phyloP scores from a whole-genome alignment of 805 yeast genomes.

The Myxozyma udenii region DNA sequence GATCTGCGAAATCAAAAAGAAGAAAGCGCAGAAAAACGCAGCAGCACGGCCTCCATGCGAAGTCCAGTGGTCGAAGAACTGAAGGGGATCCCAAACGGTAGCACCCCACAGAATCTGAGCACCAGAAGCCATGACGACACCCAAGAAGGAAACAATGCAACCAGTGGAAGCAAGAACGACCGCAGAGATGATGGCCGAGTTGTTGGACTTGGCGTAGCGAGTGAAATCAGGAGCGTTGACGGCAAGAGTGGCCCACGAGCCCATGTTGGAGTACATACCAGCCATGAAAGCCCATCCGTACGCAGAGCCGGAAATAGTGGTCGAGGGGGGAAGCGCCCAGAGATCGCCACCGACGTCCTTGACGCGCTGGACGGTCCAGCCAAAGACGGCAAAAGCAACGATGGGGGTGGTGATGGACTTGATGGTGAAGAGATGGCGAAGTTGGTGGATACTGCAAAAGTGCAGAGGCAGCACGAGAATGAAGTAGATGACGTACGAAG shows the following conservation, averaged over 20 bases:
- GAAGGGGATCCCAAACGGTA: conserved; percentile 26
- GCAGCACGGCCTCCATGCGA: conserved; percentile 30
- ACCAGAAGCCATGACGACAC: conserved; percentile 25
- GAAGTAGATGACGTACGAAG: conserved; percentile 82
- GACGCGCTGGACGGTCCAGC: conserved; percentile 71
- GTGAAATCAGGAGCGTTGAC: conserved; percentile 51
- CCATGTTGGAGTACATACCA: conserved; percentile 53
- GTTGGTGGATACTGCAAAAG: conserved; percentile 75
- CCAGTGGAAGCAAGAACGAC: conserved; percentile 19
- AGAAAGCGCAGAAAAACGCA: conserved; percentile 27
- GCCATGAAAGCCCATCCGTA: conserved; percentile 68
- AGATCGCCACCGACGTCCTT: conserved; percentile 52
- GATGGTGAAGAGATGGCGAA: conserved; percentile 78
- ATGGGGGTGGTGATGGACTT: conserved; percentile 76
- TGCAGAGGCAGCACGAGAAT: conserved; percentile 72
- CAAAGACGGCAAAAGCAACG: conserved; percentile 77
- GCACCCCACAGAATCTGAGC: conserved; percentile 18
- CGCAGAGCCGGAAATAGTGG: conserved; percentile 52
- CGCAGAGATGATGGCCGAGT: conserved; percentile 12
- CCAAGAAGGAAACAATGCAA: conserved; percentile 21
- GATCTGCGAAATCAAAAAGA: conserved; percentile 65
- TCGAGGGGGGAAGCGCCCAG: conserved; percentile 34
- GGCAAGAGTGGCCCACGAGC: conserved; percentile 41
- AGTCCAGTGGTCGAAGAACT: conserved; percentile 22
- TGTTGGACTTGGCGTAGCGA: conserved; percentile 45